Base-by-base conservation (phyloP, 2,329 filamentous ascomycete genomes). In the Paracoccidioides brasiliensis region DNA sequence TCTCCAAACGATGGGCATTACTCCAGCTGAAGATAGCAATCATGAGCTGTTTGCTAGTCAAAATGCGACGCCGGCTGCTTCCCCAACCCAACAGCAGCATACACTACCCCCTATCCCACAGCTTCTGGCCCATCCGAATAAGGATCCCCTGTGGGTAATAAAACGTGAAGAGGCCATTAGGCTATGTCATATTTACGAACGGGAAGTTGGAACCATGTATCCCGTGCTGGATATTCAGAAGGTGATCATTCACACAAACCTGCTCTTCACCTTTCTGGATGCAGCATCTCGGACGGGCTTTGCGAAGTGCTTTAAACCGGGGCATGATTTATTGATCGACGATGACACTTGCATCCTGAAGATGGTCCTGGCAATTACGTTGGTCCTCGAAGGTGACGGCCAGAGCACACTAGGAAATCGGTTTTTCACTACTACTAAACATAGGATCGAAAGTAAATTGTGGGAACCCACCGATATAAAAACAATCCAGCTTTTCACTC, bases 171-270 rank as follows among this genome's bases (percentile, higher is more conserved):
- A 96, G 65, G 88, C 93, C 64, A 69, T 91, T 22, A 81, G 88
- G 1, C 72, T 96, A 12, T 88, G 88, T 61, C 78, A 81, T 12
- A 75, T 94, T 0, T 91, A 93, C 65, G 87, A 95, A 61, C 90
- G 96, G 63, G 90, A 96, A 67, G 84, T 94, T 64, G 88, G 88
- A 45, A 80, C 91, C 64, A 94, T 95, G 88, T 95, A 95, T 67
- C 91, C 91, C 0, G 80, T 95, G 3, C 70, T 95, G 49, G 80
- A 88, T 61, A 85, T 95, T 40, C 80, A 86, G 44, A 78, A 78
- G 44, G 74, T 94, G 42, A 82, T 87, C 41, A 74, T 76, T 5
- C 86, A 95, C 67, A 83, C 84, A 5, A 83, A 80, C 59, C 77
- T 78, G 57, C 73, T 95, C 0, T 84, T 84, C 55, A 76, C 80